phyloP scores from a whole-genome alignment of 1,284 basidiomycete species.

The Ceratobasidium sp. region DNA sequence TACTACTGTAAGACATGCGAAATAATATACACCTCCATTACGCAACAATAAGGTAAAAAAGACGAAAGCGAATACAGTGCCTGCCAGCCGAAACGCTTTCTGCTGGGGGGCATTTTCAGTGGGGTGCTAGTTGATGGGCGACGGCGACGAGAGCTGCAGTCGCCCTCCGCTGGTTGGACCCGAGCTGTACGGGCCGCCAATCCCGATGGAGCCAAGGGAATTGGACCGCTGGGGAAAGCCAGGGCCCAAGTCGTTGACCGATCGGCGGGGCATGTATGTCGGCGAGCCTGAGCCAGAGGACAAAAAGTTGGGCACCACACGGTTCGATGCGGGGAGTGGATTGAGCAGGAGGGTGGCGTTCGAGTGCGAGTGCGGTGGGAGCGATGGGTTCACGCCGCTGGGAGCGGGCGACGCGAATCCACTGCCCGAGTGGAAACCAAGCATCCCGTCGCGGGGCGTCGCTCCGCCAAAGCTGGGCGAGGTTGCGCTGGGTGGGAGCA shows the following conservation, averaged over 20 bases:
- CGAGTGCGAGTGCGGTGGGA: constrained; percentile 41
- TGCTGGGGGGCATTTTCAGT: constrained; percentile 40
- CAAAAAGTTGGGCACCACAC: constrained; percentile 36
- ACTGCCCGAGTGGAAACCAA: constrained; percentile 11
- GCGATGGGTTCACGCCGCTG: constrained; percentile 22
- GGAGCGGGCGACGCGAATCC: constrained; percentile 24
- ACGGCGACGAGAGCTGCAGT: constrained; percentile 29
- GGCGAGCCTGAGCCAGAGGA: neutral
- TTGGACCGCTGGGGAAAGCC: constrained; percentile 32
- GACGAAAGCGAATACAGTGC: constrained; percentile 44
- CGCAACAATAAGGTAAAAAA: constrained; percentile 29
- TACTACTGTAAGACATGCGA: constrained; percentile 19
- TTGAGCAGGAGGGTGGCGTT: constrained; percentile 40
- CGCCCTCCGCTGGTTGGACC: constrained; percentile 15
- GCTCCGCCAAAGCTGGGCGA: constrained; percentile 15
- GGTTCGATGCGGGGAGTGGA: constrained; percentile 23
- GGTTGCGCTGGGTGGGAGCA: constrained; percentile 18
- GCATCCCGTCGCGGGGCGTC: constrained; percentile 37
- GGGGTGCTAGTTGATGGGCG: constrained; percentile 34
- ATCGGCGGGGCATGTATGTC: constrained; percentile 34
- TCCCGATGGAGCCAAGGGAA: constrained; percentile 18
- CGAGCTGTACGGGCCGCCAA: constrained; percentile 5
- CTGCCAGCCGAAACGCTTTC: constrained; percentile 40
- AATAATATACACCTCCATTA: constrained; percentile 43
- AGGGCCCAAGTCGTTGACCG: constrained; percentile 37